Evolutionary conservation across 139 green algal genomes (phyloP).

Genomic region (Prasinococcaceae sp.): DNA sequence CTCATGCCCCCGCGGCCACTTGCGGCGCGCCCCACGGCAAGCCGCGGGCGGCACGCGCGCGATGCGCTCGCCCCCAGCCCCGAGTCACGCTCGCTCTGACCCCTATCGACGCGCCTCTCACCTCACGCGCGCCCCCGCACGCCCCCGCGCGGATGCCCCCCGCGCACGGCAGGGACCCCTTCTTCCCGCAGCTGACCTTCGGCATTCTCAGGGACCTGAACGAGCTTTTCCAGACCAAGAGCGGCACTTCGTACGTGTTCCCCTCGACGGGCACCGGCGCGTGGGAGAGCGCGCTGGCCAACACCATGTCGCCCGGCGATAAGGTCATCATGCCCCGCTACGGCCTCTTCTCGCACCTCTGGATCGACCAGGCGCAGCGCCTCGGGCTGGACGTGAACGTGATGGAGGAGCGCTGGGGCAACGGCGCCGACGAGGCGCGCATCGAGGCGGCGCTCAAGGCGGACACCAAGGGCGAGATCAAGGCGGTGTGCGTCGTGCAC

Average conservation of each 20-base stretch:
- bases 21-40: too few species aligned
- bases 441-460: constrained; percentile 50
- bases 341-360: constrained; percentile 81
- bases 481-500: constrained; percentile 87
- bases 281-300: constrained; percentile 83
- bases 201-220: constrained; percentile 64
- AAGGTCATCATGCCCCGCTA: constrained; percentile 73
- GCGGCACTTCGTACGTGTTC: constrained; percentile 84
- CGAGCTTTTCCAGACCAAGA: constrained; percentile 61
- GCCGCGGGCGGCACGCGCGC: too few species aligned
- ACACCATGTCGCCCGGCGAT: constrained; percentile 89
- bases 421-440: constrained; percentile 63
- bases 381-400: constrained; percentile 80
- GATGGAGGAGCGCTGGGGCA: constrained; percentile 77
- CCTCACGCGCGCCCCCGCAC: too few species aligned
- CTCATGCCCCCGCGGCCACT: too few species aligned
- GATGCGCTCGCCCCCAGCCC: too few species aligned
- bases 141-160: too few species aligned
- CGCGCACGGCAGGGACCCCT: constrained; percentile 91
- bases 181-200: constrained; percentile 74
- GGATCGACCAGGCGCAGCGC: constrained; percentile 55
- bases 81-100: too few species aligned
- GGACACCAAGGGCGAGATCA: constrained; percentile 77
- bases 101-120: too few species aligned
- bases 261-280: constrained; percentile 66